These are phyloP conservation scores for Rhizomucor miehei DNA, from an alignment of 371 early-diverging fungal genomes.

Conservation along the genomic window DNA sequence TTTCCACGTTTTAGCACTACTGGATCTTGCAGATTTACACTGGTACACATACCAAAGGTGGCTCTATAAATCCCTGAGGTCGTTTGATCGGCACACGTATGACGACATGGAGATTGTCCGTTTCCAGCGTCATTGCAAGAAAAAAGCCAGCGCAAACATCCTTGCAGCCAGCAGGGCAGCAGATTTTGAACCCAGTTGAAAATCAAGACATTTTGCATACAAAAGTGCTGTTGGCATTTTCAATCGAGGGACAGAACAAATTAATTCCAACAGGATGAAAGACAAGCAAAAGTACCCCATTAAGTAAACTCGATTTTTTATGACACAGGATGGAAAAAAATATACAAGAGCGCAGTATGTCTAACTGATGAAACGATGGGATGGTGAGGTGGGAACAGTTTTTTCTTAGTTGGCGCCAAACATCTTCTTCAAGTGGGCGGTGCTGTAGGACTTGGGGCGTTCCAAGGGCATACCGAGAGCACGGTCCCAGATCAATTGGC, in stretches of 20 bases:
- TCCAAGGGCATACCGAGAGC: constrained; percentile 94
- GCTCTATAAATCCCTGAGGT: constrained; percentile 54
- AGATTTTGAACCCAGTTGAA: no score
- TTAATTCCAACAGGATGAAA: no score
- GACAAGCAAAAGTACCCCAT: no score
- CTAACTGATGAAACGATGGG: no score
- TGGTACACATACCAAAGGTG: constrained; percentile 43
- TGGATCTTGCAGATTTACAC: not conserved
- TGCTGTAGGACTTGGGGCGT: constrained; percentile 94
- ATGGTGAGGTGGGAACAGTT: not conserved
- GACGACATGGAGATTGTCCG: constrained; percentile 54
- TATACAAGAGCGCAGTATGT: no score
- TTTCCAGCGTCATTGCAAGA: constrained; percentile 17
- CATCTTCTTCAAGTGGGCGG: constrained; percentile 83
- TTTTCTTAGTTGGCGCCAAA: constrained; percentile 48
- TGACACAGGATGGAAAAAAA: no score
- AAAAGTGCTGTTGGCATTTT: no score
- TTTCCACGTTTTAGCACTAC: not conserved
- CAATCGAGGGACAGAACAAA: no score
- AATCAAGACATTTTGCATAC: no score
- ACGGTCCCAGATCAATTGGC: constrained; percentile 95
- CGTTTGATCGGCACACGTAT: constrained; percentile 55
- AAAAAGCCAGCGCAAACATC: not conserved
- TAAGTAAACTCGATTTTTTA: no score
- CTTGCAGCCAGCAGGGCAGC: no score